Evolutionary conservation across 129 eudicot species (phyloP).

Genomic region (Lactuca sativa): DNA sequence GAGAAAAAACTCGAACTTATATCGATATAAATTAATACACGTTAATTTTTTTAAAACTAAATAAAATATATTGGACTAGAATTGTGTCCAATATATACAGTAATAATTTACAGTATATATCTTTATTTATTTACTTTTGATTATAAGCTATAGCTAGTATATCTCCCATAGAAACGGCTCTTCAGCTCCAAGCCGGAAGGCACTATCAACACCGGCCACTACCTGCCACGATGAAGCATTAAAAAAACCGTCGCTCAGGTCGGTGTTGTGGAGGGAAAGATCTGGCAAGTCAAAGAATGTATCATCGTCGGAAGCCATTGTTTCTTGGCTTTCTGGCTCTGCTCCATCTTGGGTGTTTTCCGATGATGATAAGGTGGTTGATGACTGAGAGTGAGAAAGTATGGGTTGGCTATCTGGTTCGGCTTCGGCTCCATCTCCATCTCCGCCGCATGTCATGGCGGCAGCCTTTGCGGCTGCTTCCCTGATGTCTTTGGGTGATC

Average conservation of each 20-base stretch:
- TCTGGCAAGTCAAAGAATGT: slow-evolving; percentile 59
- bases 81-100: neutral
- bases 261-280: slow-evolving; percentile 34
- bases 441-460: slow-evolving; percentile 25
- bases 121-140: neutral
- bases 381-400: slow-evolving; percentile 39
- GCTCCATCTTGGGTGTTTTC: slow-evolving; percentile 32
- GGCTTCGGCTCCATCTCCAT: slow-evolving; percentile 5
- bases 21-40: neutral
- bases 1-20: neutral
- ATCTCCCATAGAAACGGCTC: slow-evolving; percentile 61
- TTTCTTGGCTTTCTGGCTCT: slow-evolving; percentile 26
- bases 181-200: slow-evolving; percentile 44
- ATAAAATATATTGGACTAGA: neutral
- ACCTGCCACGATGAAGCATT: slow-evolving; percentile 49
- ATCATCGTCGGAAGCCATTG: slow-evolving; percentile 37
- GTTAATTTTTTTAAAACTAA: neutral
- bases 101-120: slow-evolving; percentile 16
- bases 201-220: slow-evolving; percentile 44
- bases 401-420: slow-evolving; percentile 23
- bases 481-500: slow-evolving; percentile 65
- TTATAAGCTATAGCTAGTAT: slow-evolving; percentile 28
- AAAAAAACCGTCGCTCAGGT: slow-evolving; percentile 19
- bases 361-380: slow-evolving; percentile 29
- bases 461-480: slow-evolving; percentile 73